phyloP scores from a whole-genome alignment of 495 filamentous ascomycete genomes.

The Haplographium delicatum region DNA sequence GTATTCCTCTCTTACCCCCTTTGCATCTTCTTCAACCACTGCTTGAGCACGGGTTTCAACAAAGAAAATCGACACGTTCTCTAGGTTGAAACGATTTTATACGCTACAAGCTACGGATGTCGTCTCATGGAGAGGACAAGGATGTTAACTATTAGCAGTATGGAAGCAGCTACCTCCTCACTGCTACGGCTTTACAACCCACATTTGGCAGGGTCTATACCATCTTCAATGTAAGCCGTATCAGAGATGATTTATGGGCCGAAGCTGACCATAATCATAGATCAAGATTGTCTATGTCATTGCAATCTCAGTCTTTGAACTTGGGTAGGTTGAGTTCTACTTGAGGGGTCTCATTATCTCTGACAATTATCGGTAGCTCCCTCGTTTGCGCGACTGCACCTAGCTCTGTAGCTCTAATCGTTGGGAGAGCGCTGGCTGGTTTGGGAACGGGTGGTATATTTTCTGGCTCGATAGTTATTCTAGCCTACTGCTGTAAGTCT shows the following conservation, averaged over 20 bases:
- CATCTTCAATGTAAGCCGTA: conserved; percentile 31
- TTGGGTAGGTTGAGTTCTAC: conserved; percentile 36
- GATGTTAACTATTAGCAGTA: conserved; percentile 28
- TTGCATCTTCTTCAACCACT: background rate
- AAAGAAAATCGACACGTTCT: too few species aligned
- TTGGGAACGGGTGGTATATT: conserved; percentile 50
- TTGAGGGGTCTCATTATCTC: background rate
- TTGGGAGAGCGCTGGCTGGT: conserved; percentile 60
- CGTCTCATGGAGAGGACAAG: too few species aligned
- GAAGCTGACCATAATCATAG: conserved; percentile 26
- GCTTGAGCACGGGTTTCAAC: too few species aligned
- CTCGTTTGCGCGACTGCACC: conserved; percentile 59
- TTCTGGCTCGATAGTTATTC: conserved; percentile 33
- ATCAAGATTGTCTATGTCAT: conserved; percentile 40
- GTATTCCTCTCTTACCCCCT: background rate
- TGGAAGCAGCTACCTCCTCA: conserved; percentile 45
- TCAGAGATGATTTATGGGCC: conserved; percentile 18
- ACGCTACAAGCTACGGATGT: too few species aligned
- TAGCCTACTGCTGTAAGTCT: conserved; percentile 28
- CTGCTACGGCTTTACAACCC: conserved; percentile 43
- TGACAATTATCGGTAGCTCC: conserved; percentile 33
- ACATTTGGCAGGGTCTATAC: conserved; percentile 48
- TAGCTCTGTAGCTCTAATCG: conserved; percentile 51
- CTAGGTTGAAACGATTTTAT: too few species aligned
- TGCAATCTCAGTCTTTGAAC: conserved; percentile 50